These are phyloP conservation scores for Aspergillus sp. DNA, from an alignment of 2,329 filamentous ascomycete genomes.

Conservation along the genomic window DNA sequence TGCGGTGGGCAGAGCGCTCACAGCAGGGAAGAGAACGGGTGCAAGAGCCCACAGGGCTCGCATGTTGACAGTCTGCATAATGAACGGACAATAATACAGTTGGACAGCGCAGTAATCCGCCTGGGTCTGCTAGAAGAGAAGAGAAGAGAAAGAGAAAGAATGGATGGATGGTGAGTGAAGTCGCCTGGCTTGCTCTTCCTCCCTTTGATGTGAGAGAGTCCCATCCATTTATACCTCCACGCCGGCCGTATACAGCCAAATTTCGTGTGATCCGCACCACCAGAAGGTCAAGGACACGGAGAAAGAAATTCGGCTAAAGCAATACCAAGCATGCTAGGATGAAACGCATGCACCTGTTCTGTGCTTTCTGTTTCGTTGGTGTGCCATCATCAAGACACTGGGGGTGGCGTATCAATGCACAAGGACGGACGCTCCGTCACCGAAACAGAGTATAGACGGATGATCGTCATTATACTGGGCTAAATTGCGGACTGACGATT, in stretches of 20 bases:
- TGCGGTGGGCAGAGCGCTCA: constrained; percentile 17
- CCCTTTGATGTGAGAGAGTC: neutral
- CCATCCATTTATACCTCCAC: neutral
- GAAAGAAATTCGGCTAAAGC: constrained; percentile 2
- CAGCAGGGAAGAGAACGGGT: constrained; percentile 17
- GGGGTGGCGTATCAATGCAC: neutral
- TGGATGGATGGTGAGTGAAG: neutral
- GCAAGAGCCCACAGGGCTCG: constrained; percentile 15
- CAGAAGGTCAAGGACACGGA: constrained; percentile 11
- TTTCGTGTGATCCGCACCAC: neutral
- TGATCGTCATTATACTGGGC: constrained; percentile 13
- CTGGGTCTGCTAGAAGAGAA: neutral
- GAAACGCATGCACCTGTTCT: neutral
- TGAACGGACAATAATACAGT: neutral
- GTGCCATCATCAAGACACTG: neutral
- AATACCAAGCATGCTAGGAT: neutral
- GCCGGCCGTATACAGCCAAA: neutral
- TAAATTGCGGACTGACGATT: neutral
- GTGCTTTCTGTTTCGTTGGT: neutral
- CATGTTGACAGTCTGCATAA: constrained; percentile 17
- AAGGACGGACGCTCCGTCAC: constrained; percentile 13
- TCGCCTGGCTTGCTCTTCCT: neutral
- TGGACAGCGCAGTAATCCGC: neutral
- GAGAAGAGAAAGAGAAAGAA: neutral
- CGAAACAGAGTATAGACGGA: constrained; percentile 9